Evolutionary conservation across 352 stramenopile species (phyloP), one percentile per base, ranked within the genome.

Genomic region (Phytophthora pseudosyringae): DNA sequence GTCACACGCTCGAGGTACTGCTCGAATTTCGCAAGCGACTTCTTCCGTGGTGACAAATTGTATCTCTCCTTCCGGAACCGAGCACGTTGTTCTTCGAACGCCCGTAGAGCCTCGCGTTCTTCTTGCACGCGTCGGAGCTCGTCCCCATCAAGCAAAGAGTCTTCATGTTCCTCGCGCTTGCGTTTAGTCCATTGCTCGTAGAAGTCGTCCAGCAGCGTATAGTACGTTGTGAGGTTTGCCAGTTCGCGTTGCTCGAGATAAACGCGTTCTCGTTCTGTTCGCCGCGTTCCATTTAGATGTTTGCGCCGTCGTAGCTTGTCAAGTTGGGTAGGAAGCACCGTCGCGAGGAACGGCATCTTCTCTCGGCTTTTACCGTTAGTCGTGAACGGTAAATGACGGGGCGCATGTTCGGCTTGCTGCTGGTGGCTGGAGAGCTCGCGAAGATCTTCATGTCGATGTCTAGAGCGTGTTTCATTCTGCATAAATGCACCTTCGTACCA

Each of bases 401-500:
- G 15, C 15, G 74, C 53, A 16, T 79, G 66, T 12, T 65, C 15
- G 38, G 58, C 28, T 54, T 55, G 3, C 2, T 46, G 38, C 13
- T 60, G 26, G 15, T 58, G 43, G 13, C 40, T 40, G 15, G 41
- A 53, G 13, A 54, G 29, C 11, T 73, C 56, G n/a, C 83, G 64
- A 10, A 90, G 53, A 38, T 88, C 76, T 7, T 80, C 76, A 59
- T 86, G 71, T 0, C 81, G 83, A 33, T 92, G 81, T 16, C 80
- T 68, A 15, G 78, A 73, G 21, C 79, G 78, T 41, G 75, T 89
- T 59, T 87, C 71, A 50, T 78, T 78, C 38, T 88, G 67, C 21
- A 86, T 60, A 49, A 90, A 90, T n/a, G 66, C 78, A 10, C 81
- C 83, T 88, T 92, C 83, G 53, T 92, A 92, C 79, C 71, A 87